A percentile compares a stretch with the other conserved stretches of the same genome.
Conservation (phyloP, 2,329 filamentous ascomycete species). For the Fulvia fulva region DNA sequence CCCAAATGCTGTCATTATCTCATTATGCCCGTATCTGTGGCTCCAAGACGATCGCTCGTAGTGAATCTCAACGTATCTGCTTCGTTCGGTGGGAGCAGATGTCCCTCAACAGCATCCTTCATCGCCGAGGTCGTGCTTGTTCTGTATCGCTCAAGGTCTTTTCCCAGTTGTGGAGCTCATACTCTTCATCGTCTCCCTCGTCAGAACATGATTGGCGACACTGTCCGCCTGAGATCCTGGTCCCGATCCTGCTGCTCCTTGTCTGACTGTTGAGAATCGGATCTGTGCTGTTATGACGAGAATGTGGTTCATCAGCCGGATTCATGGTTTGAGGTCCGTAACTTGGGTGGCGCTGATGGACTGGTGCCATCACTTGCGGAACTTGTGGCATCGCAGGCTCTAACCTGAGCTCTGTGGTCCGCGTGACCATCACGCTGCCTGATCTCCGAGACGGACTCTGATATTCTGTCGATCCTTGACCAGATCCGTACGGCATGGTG, state of each 20-base stretch:
- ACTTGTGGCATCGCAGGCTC: neutral
- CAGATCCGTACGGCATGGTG: slow-evolving; percentile 25
- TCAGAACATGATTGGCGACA: neutral
- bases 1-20: no score
- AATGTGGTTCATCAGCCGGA: neutral
- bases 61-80: no score
- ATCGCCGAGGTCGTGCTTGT: neutral
- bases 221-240: neutral
- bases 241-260: neutral
- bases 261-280: neutral
- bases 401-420: neutral
- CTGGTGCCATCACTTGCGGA: neutral
- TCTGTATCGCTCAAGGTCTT: neutral
- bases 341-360: neutral
- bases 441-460: neutral
- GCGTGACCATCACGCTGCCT: neutral
- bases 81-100: no score
- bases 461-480: neutral
- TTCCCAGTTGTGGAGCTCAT: neutral
- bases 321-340: neutral
- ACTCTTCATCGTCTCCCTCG: neutral
- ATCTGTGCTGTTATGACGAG: neutral
- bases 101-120: neutral
- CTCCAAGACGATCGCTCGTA: no score
- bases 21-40: no score